Base-by-base conservation (phyloP, 306 rosid genomes). In the Corylus americana region DNA sequence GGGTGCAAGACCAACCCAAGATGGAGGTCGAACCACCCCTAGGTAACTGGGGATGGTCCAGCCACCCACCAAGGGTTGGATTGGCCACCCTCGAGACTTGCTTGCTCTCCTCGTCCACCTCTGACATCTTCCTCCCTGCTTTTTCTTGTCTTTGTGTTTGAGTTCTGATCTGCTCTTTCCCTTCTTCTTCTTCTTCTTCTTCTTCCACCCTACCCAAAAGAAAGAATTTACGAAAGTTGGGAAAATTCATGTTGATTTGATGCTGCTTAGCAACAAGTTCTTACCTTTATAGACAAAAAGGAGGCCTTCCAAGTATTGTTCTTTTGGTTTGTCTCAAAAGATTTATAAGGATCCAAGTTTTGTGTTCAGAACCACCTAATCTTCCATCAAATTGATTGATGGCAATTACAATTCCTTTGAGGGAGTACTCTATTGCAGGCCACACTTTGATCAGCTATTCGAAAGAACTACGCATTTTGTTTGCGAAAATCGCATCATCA, bases 401-500 rank as follows among this genome's bases (percentile, higher is more conserved):
- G 71, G 98, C 89, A 95, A 92, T 88, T 95, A 95, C 94, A 95
- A 95, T 71, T 95, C 98, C 74, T 95, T 92, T 80, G 98, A 95
- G 90, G 98, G 98, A 76, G 98, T 95, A 35, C 94, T 92, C 58
- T 95, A 95, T 75, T 95, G 98, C 91, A 86, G 79, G 87, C 98
- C 98, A 68, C 98, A 95, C 85, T 95, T 92, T 47, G 98, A 95
- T 59, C 98, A 95, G 82, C 82, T 89, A 78, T 92, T 95, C 80
- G 92, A 95, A 83, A 95, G 98, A 88, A 95, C 98, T 51, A 98
- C 25, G 25, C 25, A 22, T 22, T 22, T 22, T 22, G 25, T 22
- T 22, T 22, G 25, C 25, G 25, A 22, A 22, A 22, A 22, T 22
- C 25, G 25, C 25, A 22, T 22, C 25, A 22, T 22, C 25, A 22